Percentiles rank a stretch among this genome's conserved stretches.
phyloP scores from a whole-genome alignment of 2,329 filamentous ascomycete genomes.

The Cladosporium sp. region DNA sequence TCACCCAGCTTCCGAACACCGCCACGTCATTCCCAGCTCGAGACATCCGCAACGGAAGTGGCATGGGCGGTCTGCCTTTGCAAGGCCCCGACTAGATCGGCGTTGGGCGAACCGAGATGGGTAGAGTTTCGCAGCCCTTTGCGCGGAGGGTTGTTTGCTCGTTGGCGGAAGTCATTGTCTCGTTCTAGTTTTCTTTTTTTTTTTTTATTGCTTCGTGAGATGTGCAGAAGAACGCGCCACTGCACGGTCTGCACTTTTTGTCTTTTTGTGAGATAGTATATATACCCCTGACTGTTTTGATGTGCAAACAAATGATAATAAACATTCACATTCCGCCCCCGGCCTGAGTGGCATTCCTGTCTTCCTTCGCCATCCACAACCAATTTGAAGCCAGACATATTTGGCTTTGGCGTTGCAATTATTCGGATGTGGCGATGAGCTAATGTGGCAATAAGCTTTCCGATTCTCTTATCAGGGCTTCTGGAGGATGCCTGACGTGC shows the following conservation, averaged over 20 bases:
- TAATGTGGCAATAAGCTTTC: background rate
- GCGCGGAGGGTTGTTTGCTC: background rate
- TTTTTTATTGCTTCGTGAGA: background rate
- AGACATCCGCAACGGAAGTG: constrained; percentile 6
- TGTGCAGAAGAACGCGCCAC: background rate
- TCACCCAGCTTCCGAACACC: background rate
- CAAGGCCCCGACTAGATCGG: background rate
- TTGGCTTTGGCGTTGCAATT: background rate
- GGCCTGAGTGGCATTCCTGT: background rate
- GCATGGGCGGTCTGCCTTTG: constrained; percentile 2
- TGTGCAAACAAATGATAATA: background rate
- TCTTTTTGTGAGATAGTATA: background rate
- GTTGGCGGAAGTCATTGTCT: background rate
- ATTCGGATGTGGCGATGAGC: background rate
- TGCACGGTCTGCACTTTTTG: background rate
- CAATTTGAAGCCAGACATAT: background rate
- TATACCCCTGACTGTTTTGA: background rate
- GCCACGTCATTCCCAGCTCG: background rate
- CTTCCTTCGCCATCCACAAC: background rate
- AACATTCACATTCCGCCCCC: background rate
- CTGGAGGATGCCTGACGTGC: too few species aligned
- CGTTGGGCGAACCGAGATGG: background rate
- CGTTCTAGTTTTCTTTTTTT: background rate
- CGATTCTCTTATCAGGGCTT: too few species aligned
- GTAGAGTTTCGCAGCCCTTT: background rate